phyloP scores from a whole-genome alignment of 1,284 basidiomycete species.

The Testicularia cyperi region DNA sequence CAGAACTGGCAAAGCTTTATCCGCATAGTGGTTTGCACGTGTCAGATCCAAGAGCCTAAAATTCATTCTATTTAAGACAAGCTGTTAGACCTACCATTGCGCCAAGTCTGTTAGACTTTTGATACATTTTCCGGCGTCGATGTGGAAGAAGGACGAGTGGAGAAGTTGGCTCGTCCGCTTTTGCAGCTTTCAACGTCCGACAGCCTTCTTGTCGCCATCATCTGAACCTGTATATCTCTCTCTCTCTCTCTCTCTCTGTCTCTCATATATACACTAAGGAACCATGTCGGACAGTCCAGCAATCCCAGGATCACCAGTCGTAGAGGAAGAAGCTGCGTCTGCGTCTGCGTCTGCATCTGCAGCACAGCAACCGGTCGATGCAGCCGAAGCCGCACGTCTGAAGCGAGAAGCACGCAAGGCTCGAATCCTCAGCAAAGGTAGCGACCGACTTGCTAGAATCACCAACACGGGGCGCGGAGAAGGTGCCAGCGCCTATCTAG shows the following conservation, averaged over 20 bases:
- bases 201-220: background rate
- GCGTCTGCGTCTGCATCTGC: background rate
- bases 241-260: background rate
- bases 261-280: background rate
- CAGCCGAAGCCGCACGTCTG: slow-evolving; percentile 49
- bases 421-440: slow-evolving; percentile 52
- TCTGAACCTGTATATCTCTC: background rate
- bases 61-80: too few relatives aligned
- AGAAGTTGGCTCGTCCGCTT: slow-evolving; percentile 14
- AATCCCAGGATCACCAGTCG: background rate
- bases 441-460: slow-evolving; percentile 56
- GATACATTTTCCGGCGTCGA: too few relatives aligned
- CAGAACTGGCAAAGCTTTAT: too few relatives aligned
- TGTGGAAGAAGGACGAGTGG: slow-evolving; percentile 29
- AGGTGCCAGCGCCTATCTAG: slow-evolving; percentile 44
- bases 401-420: slow-evolving; percentile 57
- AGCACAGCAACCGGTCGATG: too few relatives aligned
- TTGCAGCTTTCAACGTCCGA: too few relatives aligned
- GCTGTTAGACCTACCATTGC: too few relatives aligned
- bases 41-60: too few relatives aligned
- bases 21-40: too few relatives aligned
- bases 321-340: background rate
- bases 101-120: too few relatives aligned
- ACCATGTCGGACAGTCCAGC: slow-evolving; percentile 15
- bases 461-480: slow-evolving; percentile 56